phyloP scores from a whole-genome alignment of 2,329 filamentous ascomycete species.

The Arthrobotrys megalospora region DNA sequence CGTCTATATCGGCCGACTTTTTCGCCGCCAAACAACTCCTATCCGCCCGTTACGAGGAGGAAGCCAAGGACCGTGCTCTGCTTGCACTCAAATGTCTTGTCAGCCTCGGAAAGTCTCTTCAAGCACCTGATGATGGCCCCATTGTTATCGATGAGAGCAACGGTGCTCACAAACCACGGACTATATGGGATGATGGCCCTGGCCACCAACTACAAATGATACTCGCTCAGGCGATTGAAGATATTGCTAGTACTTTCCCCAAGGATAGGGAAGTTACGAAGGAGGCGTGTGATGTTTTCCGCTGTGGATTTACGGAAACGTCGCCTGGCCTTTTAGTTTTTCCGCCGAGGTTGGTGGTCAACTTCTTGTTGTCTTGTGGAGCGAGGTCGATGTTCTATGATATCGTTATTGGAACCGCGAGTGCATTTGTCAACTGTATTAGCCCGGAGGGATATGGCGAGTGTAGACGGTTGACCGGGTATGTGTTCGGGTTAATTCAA shows the following conservation, averaged over 20 bases:
- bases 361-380: conserved; percentile 75
- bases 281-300: conserved; percentile 79
- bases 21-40: conserved; percentile 66
- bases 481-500: conserved; percentile 77
- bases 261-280: conserved; percentile 79
- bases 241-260: conserved; percentile 72
- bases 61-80: conserved; percentile 68
- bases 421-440: conserved; percentile 78
- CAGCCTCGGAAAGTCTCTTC: conserved; percentile 80
- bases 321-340: conserved; percentile 84
- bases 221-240: conserved; percentile 71
- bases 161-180: conserved; percentile 65
- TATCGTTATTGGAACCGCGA: conserved; percentile 79
- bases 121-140: conserved; percentile 77
- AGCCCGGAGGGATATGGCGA: conserved; percentile 68
- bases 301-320: conserved; percentile 81
- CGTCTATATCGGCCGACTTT: conserved; percentile 77
- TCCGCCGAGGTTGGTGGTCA: conserved; percentile 76
- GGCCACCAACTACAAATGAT: conserved; percentile 71
- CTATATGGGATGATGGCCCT: conserved; percentile 70
- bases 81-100: conserved; percentile 78
- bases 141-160: conserved; percentile 77
- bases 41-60: conserved; percentile 63
- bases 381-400: conserved; percentile 78
- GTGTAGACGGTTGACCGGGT: conserved; percentile 72